phyloP scores from a whole-genome alignment of 2,329 filamentous ascomycete species.

The Periconia macrospinosa region DNA sequence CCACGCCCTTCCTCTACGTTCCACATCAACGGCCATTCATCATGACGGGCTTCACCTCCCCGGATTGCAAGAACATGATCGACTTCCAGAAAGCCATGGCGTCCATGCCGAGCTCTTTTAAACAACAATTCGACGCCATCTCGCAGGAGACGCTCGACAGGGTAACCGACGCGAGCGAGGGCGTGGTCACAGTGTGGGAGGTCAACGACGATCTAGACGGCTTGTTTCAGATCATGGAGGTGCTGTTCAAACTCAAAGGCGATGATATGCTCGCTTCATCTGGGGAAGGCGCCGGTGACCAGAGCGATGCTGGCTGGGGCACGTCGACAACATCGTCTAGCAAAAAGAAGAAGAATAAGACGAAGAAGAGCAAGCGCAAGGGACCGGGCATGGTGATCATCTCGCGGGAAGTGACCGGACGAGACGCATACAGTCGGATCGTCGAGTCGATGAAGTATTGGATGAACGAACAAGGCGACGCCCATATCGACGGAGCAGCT shows the following conservation, averaged over 20 bases:
- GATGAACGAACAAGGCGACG: conserved; percentile 19
- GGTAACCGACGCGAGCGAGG: conserved; percentile 17
- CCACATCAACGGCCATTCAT: no score
- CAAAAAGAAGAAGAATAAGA: neutral
- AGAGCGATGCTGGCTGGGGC: neutral
- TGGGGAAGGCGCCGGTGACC: neutral
- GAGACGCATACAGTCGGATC: conserved; percentile 26
- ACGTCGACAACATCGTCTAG: neutral
- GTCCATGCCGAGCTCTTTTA: conserved; percentile 27
- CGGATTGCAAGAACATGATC: conserved; percentile 19
- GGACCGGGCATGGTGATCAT: conserved; percentile 33
- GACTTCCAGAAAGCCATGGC: conserved; percentile 26
- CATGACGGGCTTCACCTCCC: no score
- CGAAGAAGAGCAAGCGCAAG: conserved; percentile 3
- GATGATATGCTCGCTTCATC: neutral
- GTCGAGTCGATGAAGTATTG: conserved; percentile 32
- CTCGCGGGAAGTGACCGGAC: conserved; percentile 16
- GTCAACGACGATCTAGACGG: conserved; percentile 33
- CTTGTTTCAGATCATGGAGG: conserved; percentile 32
- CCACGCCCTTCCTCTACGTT: no score
- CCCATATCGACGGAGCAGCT: conserved; percentile 28
- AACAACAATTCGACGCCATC: conserved; percentile 19
- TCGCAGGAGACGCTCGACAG: conserved; percentile 22
- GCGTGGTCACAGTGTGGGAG: conserved; percentile 38
- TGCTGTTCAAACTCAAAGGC: conserved; percentile 27